Conservation (phyloP, 495 filamentous ascomycete genomes). For the Penicillium psychrofluorescens region DNA sequence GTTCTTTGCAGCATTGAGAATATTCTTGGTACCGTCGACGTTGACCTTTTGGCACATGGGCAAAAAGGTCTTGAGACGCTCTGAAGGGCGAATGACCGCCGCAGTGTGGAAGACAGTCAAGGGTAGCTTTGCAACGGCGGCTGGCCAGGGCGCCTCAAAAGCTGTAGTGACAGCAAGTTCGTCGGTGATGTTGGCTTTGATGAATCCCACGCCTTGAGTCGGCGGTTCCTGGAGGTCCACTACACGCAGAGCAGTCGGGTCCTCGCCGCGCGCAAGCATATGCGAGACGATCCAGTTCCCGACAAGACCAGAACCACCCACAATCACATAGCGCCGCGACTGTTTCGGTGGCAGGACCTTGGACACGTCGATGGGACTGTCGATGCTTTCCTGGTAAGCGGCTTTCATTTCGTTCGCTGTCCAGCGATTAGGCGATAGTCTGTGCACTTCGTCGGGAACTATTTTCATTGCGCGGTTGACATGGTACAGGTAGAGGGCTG, state of each 20-base stretch:
- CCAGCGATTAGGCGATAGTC: constrained; percentile 44
- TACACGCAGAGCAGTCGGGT: constrained; percentile 46
- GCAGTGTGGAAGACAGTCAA: constrained; percentile 55
- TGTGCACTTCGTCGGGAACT: constrained; percentile 38
- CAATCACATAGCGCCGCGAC: constrained; percentile 48
- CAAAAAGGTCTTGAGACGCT: constrained; percentile 40
- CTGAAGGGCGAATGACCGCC: constrained; percentile 41
- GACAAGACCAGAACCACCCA: constrained; percentile 52
- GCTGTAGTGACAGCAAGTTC: constrained; percentile 33
- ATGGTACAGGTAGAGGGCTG: constrained; percentile 38
- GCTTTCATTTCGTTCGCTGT: constrained; percentile 39
- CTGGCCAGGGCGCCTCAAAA: constrained; percentile 45
- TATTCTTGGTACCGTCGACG: constrained; percentile 43
- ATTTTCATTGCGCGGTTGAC: constrained; percentile 42
- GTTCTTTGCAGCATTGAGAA: constrained; percentile 38
- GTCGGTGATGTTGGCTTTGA: constrained; percentile 48
- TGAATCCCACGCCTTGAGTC: constrained; percentile 34
- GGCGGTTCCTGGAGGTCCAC: constrained; percentile 42
- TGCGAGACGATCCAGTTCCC: constrained; percentile 49
- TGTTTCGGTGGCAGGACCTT: constrained; percentile 46
- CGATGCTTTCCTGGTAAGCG: constrained; percentile 38
- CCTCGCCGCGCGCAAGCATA: constrained; percentile 46
- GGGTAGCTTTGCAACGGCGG: constrained; percentile 32
- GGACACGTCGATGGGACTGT: constrained; percentile 38
- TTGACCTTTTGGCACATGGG: constrained; percentile 45